Conservation (phyloP, 768 basidiomycete genomes). For the Agaricus blazei region DNA sequence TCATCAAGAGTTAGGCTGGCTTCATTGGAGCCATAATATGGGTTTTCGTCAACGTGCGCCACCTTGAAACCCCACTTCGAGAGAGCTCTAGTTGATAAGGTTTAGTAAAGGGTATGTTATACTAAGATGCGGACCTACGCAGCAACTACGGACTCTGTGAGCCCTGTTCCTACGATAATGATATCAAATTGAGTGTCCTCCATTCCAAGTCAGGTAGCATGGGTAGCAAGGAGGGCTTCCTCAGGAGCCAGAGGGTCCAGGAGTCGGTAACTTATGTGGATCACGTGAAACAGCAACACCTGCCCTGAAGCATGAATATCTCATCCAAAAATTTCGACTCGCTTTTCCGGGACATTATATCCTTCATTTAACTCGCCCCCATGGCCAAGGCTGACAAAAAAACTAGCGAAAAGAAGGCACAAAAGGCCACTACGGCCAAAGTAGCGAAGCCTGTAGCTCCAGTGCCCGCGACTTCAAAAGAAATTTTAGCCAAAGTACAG, state of each 20-base stretch:
- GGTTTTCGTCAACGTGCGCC: slow-evolving; percentile 80
- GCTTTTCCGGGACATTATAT: slow-evolving; percentile 11
- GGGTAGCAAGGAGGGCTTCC: neutral
- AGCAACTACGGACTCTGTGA: slow-evolving; percentile 81
- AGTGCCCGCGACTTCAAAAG: slow-evolving; percentile 17
- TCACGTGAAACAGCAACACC: slow-evolving; percentile 19
- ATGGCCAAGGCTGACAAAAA: slow-evolving; percentile 52
- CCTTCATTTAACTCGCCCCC: slow-evolving; percentile 17
- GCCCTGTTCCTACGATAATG: slow-evolving; percentile 70
- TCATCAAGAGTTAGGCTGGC: slow-evolving; percentile 83
- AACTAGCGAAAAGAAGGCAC: slow-evolving; percentile 28
- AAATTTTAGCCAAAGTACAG: slow-evolving; percentile 19
- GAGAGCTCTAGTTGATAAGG: slow-evolving; percentile 56
- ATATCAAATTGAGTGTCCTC: slow-evolving; percentile 54
- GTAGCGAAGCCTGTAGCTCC: slow-evolving; percentile 13
- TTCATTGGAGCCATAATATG: slow-evolving; percentile 81
- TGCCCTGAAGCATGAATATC: slow-evolving; percentile 26
- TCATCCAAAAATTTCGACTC: slow-evolving; percentile 22
- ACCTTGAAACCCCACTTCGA: slow-evolving; percentile 86
- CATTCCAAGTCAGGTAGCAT: slow-evolving; percentile 18
- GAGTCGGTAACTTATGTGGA: neutral
- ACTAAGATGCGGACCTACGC: slow-evolving; percentile 55
- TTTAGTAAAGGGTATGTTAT: neutral
- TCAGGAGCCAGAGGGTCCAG: too few species aligned
- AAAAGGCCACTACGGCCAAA: slow-evolving; percentile 20